Evolutionary conservation across 1,139 yeast species (phyloP).

Genomic region (Pichia sp.): DNA sequence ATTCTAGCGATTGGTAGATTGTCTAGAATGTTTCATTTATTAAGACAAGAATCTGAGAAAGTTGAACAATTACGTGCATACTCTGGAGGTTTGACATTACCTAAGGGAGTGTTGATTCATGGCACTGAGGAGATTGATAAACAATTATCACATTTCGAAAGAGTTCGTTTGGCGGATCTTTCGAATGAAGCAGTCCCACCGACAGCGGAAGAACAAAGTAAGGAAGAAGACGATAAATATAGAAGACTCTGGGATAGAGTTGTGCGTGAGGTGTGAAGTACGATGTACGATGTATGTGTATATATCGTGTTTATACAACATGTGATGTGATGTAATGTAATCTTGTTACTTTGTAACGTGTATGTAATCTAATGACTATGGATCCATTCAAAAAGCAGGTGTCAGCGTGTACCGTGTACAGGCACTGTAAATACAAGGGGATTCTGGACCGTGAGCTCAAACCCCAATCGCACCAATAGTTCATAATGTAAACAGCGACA

Average conservation of each 20-base stretch:
- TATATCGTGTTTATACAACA: no score
- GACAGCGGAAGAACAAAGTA: conserved; percentile 16
- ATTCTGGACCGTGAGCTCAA: no score
- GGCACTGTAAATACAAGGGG: no score
- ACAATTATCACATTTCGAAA: conserved; percentile 76
- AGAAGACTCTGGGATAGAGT: conserved; percentile 15
- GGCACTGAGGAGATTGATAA: conserved; percentile 79
- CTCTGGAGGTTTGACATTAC: conserved; percentile 63
- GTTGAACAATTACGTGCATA: conserved; percentile 63
- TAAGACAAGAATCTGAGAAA: conserved; percentile 87
- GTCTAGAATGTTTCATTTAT: conserved; percentile 87
- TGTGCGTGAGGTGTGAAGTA: conserved; percentile 3
- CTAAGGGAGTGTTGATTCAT: conserved; percentile 76
- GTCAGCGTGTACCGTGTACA: no score
- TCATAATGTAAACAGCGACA: no score
- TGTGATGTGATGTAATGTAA: no score
- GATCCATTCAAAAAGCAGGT: no score
- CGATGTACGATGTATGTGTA: no score
- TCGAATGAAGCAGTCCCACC: conserved; percentile 86
- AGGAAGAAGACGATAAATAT: conserved; percentile 17
- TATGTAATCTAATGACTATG: no score
- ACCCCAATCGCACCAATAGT: no score
- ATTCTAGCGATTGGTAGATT: conserved; percentile 94
- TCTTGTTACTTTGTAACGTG: no score
- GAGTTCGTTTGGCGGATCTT: conserved; percentile 79